Evolutionary conservation across 2,329 filamentous ascomycete genomes (phyloP), one percentile per base, ranked within the genome.

Genomic region (Monilinia fructigena): DNA sequence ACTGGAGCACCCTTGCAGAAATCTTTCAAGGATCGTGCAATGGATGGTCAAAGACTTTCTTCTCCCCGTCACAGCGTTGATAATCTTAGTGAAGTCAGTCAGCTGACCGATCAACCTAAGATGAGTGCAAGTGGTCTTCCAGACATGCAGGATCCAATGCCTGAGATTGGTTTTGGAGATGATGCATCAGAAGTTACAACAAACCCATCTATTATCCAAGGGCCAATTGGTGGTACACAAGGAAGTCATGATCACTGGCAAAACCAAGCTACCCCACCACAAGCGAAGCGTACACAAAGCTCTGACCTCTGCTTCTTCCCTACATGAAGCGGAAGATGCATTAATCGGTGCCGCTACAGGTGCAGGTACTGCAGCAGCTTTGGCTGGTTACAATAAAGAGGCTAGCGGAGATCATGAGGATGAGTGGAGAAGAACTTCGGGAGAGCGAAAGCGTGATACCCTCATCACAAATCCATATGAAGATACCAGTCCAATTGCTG

Each of bases 121-220:
- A 81, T 96, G 82, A 84, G 84, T 52, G 85, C 89, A 54, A 92
- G 83, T 75, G 89, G 88, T 56, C 76, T 93, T 68, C 92, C 92
- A 4, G 83, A 89, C 70, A 79, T 85, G 47, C 79, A 88, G 66
- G 82, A 93, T 71, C 89, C 90, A 6, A 85, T 93, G 81, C 91
- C 90, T 0, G 92, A 93, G 74, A 87, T 91, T 73, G 92, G 89
- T 4, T 89, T 91, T 70, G 80, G 78, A 61, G 80, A 82, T 67
- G 80, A 82, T 66, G 84, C 86, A 48, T 78, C 79, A 28, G 92
- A 96, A 68, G 83, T 92, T 20, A 89, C 86, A 55, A 96, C 93
- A 23, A 96, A 96, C 74, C 92, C 92, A 3, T 97, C 93, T 0
- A 83, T 93, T 60, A 87, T 96, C 52, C 85, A 93, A 70, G 92